These are phyloP conservation scores for Salix caprea DNA, from an alignment of 345 rosid genomes.

Conservation along the genomic window DNA sequence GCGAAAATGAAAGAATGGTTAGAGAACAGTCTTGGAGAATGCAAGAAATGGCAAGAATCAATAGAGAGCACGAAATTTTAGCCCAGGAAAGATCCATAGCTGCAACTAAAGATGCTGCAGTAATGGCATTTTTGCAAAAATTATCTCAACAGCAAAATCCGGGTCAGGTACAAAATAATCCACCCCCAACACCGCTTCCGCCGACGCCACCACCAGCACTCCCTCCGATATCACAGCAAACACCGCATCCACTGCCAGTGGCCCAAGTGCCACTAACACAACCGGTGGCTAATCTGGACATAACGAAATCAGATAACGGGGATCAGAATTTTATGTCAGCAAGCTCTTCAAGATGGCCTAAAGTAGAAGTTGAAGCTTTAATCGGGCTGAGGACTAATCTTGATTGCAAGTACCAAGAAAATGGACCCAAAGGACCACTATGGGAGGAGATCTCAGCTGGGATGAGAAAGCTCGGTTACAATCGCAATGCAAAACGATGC, in stretches of 20 bases:
- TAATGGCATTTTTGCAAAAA: slow-evolving; percentile 68
- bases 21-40: slow-evolving; percentile 82
- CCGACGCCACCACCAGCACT: background rate
- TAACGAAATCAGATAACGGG: slow-evolving; percentile 23
- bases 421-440: slow-evolving; percentile 62
- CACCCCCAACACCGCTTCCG: background rate
- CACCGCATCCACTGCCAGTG: slow-evolving; percentile 11
- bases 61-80: slow-evolving; percentile 56
- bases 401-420: slow-evolving; percentile 55
- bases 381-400: slow-evolving; percentile 43
- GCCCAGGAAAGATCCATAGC: slow-evolving; percentile 70
- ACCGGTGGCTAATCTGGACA: slow-evolving; percentile 1
- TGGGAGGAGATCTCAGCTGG: slow-evolving; percentile 74
- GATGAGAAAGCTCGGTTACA: slow-evolving; percentile 61
- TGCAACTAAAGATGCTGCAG: slow-evolving; percentile 67
- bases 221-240: background rate
- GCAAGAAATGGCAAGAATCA: slow-evolving; percentile 65
- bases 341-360: slow-evolving; percentile 68
- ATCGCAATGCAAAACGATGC: slow-evolving; percentile 64
- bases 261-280: background rate
- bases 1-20: slow-evolving; percentile 55
- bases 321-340: slow-evolving; percentile 15
- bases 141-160: slow-evolving; percentile 44
- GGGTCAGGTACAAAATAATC: slow-evolving; percentile 5
- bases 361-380: slow-evolving; percentile 52